Evolutionary conservation across 2,329 filamentous ascomycete genomes (phyloP).

Genomic region (Diplocarpon mali): DNA sequence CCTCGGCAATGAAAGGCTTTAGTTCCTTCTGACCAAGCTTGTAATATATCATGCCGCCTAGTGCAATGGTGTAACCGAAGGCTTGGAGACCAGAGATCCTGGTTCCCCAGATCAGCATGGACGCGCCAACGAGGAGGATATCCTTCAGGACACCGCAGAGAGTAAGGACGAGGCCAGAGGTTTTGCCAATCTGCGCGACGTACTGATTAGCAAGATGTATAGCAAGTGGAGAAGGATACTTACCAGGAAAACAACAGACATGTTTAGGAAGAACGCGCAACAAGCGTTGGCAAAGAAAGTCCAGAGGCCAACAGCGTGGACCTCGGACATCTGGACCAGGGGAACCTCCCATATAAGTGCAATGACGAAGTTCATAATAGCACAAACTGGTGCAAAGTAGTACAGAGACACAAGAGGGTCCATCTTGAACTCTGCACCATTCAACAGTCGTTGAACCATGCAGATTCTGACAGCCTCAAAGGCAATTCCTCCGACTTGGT

Average conservation of each 20-base stretch:
- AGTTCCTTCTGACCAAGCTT: slow-evolving; percentile 77
- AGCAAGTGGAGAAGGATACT: slow-evolving; percentile 26
- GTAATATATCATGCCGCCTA: slow-evolving; percentile 73
- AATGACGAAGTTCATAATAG: slow-evolving; percentile 66
- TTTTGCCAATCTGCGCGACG: slow-evolving; percentile 65
- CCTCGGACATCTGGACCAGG: slow-evolving; percentile 54
- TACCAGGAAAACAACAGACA: slow-evolving; percentile 79
- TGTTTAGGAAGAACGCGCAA: slow-evolving; percentile 71
- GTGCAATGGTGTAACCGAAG: slow-evolving; percentile 74
- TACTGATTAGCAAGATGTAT: slow-evolving; percentile 1
- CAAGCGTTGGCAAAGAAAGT: slow-evolving; percentile 67
- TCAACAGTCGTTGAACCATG: slow-evolving; percentile 75
- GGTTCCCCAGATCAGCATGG: slow-evolving; percentile 73
- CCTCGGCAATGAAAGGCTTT: slow-evolving; percentile 66
- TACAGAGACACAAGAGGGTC: slow-evolving; percentile 80
- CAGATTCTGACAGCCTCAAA: slow-evolving; percentile 77
- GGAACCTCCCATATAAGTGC: slow-evolving; percentile 67
- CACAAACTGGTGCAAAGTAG: slow-evolving; percentile 81
- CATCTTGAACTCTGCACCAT: slow-evolving; percentile 83
- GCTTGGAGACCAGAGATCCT: slow-evolving; percentile 65
- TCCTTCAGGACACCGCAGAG: slow-evolving; percentile 84
- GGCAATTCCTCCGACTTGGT: slow-evolving; percentile 65
- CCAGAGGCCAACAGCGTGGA: slow-evolving; percentile 62
- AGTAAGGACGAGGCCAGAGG: slow-evolving; percentile 74
- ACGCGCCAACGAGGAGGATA: slow-evolving; percentile 68